Evolutionary conservation across 495 filamentous ascomycete species (phyloP).

Genomic region (Penicillium paradoxum): DNA sequence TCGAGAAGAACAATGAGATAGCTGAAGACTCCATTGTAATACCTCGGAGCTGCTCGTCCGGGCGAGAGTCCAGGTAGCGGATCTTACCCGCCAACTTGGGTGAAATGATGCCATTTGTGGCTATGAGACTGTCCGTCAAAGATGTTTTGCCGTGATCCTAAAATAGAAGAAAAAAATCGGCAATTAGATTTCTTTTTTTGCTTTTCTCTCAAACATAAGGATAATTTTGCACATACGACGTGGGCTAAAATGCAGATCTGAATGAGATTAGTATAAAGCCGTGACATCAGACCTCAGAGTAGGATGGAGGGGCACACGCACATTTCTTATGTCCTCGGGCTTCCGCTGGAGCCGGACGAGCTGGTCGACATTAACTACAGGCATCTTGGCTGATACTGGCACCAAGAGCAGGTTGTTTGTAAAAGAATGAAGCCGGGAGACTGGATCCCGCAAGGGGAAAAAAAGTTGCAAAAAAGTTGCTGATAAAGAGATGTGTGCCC

Average conservation of each 20-base stretch:
- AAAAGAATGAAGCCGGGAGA: slow-evolving; percentile 16
- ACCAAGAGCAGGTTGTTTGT: slow-evolving; percentile 1
- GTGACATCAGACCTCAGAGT: slow-evolving; percentile 24
- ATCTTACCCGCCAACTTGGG: slow-evolving; percentile 96
- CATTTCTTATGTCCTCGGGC: slow-evolving; percentile 83
- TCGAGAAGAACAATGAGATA: slow-evolving; percentile 94
- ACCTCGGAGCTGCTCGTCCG: slow-evolving; percentile 93
- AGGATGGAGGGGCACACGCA: slow-evolving; percentile 46
- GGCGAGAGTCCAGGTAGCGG: slow-evolving; percentile 92
- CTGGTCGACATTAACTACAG: slow-evolving; percentile 81
- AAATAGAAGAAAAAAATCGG: neutral
- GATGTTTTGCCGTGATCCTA: slow-evolving; percentile 97
- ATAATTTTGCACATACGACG: slow-evolving; percentile 61
- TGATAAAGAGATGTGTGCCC: slow-evolving; percentile 15
- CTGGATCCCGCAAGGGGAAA: slow-evolving; percentile 11
- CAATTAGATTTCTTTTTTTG: slow-evolving; percentile 6
- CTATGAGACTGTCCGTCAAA: slow-evolving; percentile 90
- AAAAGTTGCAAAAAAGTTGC: slow-evolving; percentile 20
- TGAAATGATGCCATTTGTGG: slow-evolving; percentile 99
- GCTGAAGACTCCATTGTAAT: slow-evolving; percentile 99
- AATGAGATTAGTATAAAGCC: slow-evolving; percentile 27
- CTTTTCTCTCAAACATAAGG: neutral
- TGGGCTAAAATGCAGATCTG: slow-evolving; percentile 98
- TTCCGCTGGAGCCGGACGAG: slow-evolving; percentile 79
- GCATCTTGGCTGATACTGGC: slow-evolving; percentile 56